Evolutionary conservation across 768 basidiomycete genomes (phyloP).

Genomic region (Mycena belliarum): DNA sequence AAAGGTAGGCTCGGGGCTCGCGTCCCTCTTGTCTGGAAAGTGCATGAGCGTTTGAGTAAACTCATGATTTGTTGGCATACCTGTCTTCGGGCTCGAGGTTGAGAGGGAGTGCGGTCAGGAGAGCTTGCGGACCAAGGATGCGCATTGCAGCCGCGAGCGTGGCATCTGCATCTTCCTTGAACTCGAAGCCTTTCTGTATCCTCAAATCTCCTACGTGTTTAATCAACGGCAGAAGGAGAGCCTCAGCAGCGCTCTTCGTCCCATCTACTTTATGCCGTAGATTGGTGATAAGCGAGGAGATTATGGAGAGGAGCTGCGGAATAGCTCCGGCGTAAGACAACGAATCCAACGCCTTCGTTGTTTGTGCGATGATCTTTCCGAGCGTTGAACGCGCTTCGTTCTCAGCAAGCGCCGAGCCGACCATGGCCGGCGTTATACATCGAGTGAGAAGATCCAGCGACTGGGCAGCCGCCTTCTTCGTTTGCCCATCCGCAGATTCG

Average conservation of each 20-base stretch:
- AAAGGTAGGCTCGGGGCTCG: constrained; percentile 88
- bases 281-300: constrained; percentile 66
- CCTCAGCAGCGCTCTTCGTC: constrained; percentile 61
- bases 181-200: constrained; percentile 80
- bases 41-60: not conserved
- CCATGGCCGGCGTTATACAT: constrained; percentile 70
- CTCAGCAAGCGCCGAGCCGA: constrained; percentile 53
- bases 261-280: constrained; percentile 53
- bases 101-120: constrained; percentile 76
- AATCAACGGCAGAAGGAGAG: constrained; percentile 68
- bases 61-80: constrained; percentile 43
- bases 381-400: constrained; percentile 54
- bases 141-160: constrained; percentile 81
- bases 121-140: constrained; percentile 79
- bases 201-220: constrained; percentile 73
- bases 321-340: constrained; percentile 73
- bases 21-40: constrained; percentile 59
- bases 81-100: constrained; percentile 82
- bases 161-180: constrained; percentile 84
- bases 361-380: constrained; percentile 61
- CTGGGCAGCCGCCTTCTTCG: constrained; percentile 63
- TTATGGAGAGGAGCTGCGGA: constrained; percentile 75
- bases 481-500: constrained; percentile 62
- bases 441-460: constrained; percentile 64
- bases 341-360: constrained; percentile 68